phyloP scores from a whole-genome alignment of 352 stramenopile genomes.

The Phytophthora chlamydospora region DNA sequence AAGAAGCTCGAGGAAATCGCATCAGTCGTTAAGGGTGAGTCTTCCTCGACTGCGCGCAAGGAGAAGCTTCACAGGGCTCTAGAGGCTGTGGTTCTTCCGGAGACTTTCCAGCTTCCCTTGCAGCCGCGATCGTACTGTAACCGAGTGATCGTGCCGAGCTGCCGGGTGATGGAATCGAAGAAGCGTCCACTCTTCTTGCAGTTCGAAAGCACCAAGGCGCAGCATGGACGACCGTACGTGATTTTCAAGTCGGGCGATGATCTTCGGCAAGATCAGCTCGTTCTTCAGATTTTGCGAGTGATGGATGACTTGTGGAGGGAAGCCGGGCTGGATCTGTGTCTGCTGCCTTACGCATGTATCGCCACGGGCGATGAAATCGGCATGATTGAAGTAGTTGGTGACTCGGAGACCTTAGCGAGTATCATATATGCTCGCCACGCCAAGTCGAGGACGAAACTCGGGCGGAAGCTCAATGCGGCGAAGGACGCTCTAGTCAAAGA shows the following conservation, averaged over 20 bases:
- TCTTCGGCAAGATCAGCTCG: conserved; percentile 93
- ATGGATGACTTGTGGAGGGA: conserved; percentile 93
- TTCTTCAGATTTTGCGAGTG: conserved; percentile 90
- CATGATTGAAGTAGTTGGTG: conserved; percentile 90
- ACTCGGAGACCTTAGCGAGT: conserved; percentile 88
- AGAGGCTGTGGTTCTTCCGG: conserved; percentile 57
- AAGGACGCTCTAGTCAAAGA: conserved; percentile 72
- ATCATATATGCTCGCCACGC: conserved; percentile 85
- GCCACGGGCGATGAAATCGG: conserved; percentile 87
- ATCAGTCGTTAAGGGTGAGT: conserved; percentile 61
- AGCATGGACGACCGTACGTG: conserved; percentile 67
- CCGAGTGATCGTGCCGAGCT: conserved; percentile 78
- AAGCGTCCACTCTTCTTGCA: conserved; percentile 92
- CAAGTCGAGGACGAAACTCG: conserved; percentile 60
- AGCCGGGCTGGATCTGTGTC: conserved; percentile 81
- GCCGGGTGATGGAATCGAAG: conserved; percentile 94
- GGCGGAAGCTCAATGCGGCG: conserved; percentile 69
- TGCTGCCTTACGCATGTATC: conserved; percentile 89
- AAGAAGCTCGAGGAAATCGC: conserved; percentile 88
- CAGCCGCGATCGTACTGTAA: conserved; percentile 86
- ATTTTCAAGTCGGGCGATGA: conserved; percentile 95
- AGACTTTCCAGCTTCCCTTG: conserved; percentile 91
- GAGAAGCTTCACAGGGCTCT: conserved; percentile 71
- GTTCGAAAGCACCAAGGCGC: conserved; percentile 73
- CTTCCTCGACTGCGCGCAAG: conserved; percentile 40